Conservation (phyloP, 129 eudicot genomes). For the Ambrosia artemisiifolia region DNA sequence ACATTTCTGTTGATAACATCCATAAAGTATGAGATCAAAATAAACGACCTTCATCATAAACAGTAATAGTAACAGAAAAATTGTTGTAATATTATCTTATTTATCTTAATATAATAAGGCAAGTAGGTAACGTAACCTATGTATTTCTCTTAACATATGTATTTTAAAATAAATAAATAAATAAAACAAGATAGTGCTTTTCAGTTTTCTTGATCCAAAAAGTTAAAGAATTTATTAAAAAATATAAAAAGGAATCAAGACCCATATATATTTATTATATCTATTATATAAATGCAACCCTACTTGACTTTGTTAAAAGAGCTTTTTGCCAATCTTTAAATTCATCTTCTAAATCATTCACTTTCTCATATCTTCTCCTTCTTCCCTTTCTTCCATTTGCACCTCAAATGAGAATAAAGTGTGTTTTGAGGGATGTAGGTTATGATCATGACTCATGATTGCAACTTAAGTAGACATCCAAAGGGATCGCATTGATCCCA, state of each 20-base stretch:
- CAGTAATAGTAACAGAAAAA: background rate
- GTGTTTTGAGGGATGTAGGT: background rate
- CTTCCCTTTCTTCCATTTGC: constrained; percentile 20
- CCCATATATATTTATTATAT: background rate
- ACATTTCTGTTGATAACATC: background rate
- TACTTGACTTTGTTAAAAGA: constrained; percentile 22
- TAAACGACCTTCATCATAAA: background rate
- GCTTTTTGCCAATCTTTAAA: constrained; percentile 33
- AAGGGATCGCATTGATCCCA: constrained; percentile 98
- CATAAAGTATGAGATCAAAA: background rate
- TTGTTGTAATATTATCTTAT: background rate
- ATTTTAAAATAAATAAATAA: background rate
- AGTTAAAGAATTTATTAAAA: constrained; percentile 6
- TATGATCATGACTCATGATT: constrained; percentile 19
- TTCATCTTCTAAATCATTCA: constrained; percentile 35
- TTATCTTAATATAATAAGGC: no score
- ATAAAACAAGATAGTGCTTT: constrained; percentile 15
- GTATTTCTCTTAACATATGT: background rate
- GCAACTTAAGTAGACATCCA: constrained; percentile 80
- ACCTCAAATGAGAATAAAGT: background rate
- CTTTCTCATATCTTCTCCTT: constrained; percentile 33
- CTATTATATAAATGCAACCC: constrained; percentile 12
- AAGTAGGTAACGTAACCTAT: background rate
- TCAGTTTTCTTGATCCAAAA: constrained; percentile 11
- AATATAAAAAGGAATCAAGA: background rate